A percentile compares a stretch with the other conserved stretches of the same genome.
Conservation (phyloP, 1,139 yeast genomes). For the Zygosaccharomyces sapae region DNA sequence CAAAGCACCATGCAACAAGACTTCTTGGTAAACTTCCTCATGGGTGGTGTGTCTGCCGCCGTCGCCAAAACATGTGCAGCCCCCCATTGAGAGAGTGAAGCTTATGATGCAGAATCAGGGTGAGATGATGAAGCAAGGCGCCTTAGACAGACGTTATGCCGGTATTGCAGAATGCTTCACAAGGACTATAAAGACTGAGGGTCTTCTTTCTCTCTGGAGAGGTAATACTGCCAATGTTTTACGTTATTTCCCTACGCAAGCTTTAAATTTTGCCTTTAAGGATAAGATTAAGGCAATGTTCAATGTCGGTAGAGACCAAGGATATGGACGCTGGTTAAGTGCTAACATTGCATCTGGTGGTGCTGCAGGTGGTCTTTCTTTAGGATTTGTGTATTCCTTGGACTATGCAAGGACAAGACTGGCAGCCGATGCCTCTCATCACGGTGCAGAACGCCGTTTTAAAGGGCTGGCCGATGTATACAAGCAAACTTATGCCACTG, state of each 20-base stretch:
- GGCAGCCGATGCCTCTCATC: slow-evolving; percentile 75
- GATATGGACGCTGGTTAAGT: slow-evolving; percentile 67
- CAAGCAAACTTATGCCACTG: slow-evolving; percentile 70
- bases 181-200: slow-evolving; percentile 70
- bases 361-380: slow-evolving; percentile 75
- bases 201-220: slow-evolving; percentile 71
- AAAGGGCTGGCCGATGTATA: slow-evolving; percentile 73
- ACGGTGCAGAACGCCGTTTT: slow-evolving; percentile 70
- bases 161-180: slow-evolving; percentile 71
- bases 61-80: slow-evolving; percentile 81
- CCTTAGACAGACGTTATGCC: slow-evolving; percentile 59
- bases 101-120: slow-evolving; percentile 78
- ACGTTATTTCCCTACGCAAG: slow-evolving; percentile 84
- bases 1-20: slow-evolving; percentile 1
- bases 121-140: slow-evolving; percentile 78
- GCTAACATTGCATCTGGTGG: slow-evolving; percentile 85
- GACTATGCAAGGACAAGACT: slow-evolving; percentile 83
- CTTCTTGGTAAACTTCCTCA: slow-evolving; percentile 47
- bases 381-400: slow-evolving; percentile 71
- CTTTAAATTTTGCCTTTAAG: slow-evolving; percentile 79
- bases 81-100: slow-evolving; percentile 81
- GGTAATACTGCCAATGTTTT: slow-evolving; percentile 81
- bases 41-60: slow-evolving; percentile 87
- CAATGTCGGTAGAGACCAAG: slow-evolving; percentile 63
- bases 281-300: slow-evolving; percentile 75